Percentiles rank a stretch among this genome's conserved stretches.
Evolutionary conservation across 164 flowering plant genomes (phyloP).

Genomic region (Chimonanthus praecox): DNA sequence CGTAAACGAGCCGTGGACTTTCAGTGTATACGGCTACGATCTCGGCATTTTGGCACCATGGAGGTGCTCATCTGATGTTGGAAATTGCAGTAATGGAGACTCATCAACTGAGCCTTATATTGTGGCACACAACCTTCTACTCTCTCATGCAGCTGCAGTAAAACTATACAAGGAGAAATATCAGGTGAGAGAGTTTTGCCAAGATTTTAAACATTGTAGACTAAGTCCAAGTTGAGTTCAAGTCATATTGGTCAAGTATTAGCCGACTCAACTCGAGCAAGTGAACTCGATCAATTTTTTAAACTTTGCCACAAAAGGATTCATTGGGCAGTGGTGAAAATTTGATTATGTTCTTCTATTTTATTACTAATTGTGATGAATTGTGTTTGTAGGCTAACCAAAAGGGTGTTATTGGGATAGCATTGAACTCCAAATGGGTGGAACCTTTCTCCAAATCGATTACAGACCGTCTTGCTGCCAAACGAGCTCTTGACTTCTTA

Average conservation of each 20-base stretch:
- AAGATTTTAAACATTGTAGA: background rate
- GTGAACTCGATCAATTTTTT: too few species aligned
- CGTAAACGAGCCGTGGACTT: constrained; percentile 23
- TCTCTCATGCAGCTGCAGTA: constrained; percentile 46
- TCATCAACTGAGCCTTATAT: constrained; percentile 49
- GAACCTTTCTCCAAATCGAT: constrained; percentile 26
- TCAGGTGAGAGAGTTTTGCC: constrained; percentile 19
- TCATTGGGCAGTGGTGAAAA: too few species aligned
- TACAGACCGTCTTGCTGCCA: constrained; percentile 33
- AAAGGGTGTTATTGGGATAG: constrained; percentile 57
- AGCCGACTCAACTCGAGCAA: too few species aligned
- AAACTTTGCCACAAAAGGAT: too few species aligned
- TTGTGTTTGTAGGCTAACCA: constrained; percentile 36
- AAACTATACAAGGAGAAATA: constrained; percentile 33
- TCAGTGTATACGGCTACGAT: constrained; percentile 10
- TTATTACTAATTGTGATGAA: too few species aligned
- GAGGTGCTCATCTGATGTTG: constrained; percentile 17
- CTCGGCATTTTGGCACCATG: constrained; percentile 16
- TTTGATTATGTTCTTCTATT: too few species aligned
- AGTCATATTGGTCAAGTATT: too few species aligned
- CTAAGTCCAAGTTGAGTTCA: too few species aligned
- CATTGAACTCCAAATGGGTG: constrained; percentile 39
- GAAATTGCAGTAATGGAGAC: constrained; percentile 28
- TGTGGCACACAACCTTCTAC: constrained; percentile 31
- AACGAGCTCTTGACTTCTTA: constrained; percentile 47